Evolutionary conservation across 2,329 filamentous ascomycete species (phyloP).

Genomic region (Trichoderma hamatum): DNA sequence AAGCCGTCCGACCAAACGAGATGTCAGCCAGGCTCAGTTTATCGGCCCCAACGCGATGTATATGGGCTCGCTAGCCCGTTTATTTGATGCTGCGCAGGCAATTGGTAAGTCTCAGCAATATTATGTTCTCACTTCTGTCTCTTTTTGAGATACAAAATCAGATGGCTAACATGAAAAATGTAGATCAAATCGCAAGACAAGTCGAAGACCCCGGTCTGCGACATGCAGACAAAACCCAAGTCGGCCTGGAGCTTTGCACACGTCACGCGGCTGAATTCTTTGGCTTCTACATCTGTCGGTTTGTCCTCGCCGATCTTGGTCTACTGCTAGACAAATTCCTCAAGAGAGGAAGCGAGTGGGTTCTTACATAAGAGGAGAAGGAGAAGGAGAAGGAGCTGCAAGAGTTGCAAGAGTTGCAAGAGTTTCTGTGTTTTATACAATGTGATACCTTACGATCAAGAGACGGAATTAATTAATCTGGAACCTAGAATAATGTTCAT

Average conservation of each 20-base stretch:
- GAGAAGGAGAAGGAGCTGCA: background rate
- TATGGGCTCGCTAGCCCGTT: slow-evolving; percentile 83
- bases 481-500: slow-evolving; percentile 18
- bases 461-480: slow-evolving; percentile 17
- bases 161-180: slow-evolving; percentile 34
- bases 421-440: slow-evolving; percentile 13
- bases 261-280: slow-evolving; percentile 97
- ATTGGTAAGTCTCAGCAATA: slow-evolving; percentile 67
- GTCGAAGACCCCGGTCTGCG: slow-evolving; percentile 92
- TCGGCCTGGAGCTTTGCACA: slow-evolving; percentile 90
- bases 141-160: background rate
- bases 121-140: background rate
- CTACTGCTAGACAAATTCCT: slow-evolving; percentile 94
- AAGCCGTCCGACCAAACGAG: slow-evolving; percentile 70
- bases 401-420: background rate
- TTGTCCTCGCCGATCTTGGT: slow-evolving; percentile 83
- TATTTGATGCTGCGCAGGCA: slow-evolving; percentile 92
- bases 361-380: slow-evolving; percentile 41
- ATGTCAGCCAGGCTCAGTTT: slow-evolving; percentile 70
- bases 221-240: slow-evolving; percentile 90
- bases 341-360: slow-evolving; percentile 96
- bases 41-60: slow-evolving; percentile 85
- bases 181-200: slow-evolving; percentile 94
- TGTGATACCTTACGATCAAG: slow-evolving; percentile 18
- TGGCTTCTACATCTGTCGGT: slow-evolving; percentile 93